phyloP scores from a whole-genome alignment of 2,329 filamentous ascomycete species.

The Pleoardoris graminearum region DNA sequence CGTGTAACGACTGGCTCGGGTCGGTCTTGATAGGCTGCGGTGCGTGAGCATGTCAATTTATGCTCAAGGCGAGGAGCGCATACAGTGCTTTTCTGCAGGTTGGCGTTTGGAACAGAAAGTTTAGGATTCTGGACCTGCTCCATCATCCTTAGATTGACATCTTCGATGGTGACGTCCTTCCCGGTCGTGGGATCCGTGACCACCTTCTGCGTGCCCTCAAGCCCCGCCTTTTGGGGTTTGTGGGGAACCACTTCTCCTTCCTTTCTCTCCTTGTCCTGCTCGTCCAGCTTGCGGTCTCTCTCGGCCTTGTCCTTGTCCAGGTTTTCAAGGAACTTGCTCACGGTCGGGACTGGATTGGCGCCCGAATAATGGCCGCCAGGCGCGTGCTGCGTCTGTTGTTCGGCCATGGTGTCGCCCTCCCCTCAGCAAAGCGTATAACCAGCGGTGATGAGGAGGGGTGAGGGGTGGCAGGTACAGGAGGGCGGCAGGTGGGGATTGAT shows the following conservation, averaged over 20 bases:
- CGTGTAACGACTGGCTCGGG: slow-evolving; percentile 69
- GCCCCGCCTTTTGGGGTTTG: slow-evolving; percentile 50
- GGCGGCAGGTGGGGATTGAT: slow-evolving; percentile 8
- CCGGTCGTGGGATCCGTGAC: slow-evolving; percentile 91
- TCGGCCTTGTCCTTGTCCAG: slow-evolving; percentile 79
- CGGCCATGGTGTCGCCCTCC: slow-evolving; percentile 44
- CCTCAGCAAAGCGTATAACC: slow-evolving; percentile 2
- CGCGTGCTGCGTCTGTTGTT: slow-evolving; percentile 50
- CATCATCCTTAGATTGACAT: slow-evolving; percentile 72
- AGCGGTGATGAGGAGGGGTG: background rate
- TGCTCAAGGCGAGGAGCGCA: slow-evolving; percentile 19
- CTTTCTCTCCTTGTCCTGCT: slow-evolving; percentile 51
- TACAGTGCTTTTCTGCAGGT: slow-evolving; percentile 73
- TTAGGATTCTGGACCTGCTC: slow-evolving; percentile 72
- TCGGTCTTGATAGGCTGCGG: slow-evolving; percentile 68
- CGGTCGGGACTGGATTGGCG: slow-evolving; percentile 81
- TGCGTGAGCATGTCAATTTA: slow-evolving; percentile 15
- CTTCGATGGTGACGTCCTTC: slow-evolving; percentile 81
- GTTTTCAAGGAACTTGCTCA: slow-evolving; percentile 78
- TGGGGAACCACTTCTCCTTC: slow-evolving; percentile 54
- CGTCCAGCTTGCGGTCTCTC: slow-evolving; percentile 72
- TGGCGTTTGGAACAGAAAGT: slow-evolving; percentile 86
- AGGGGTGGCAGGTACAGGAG: background rate
- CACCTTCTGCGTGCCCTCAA: slow-evolving; percentile 54
- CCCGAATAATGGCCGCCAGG: slow-evolving; percentile 78